phyloP scores from a whole-genome alignment of 75 land plant genomes.

The Selaginella moellendorffii region DNA sequence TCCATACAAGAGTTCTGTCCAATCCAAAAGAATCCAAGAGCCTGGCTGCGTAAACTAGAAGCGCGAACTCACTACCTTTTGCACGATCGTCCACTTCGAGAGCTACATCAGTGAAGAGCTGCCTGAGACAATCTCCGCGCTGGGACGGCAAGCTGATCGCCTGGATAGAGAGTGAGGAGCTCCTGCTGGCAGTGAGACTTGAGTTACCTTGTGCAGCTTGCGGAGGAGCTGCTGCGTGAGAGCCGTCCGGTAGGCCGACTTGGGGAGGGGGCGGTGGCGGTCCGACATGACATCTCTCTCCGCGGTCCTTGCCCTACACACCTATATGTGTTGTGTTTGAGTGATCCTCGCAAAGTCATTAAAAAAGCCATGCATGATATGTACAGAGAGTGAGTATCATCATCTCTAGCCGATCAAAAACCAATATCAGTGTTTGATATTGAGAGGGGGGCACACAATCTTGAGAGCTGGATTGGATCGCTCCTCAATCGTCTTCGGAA shows the following conservation, averaged over 20 bases:
- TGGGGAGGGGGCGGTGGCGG: too few relatives aligned
- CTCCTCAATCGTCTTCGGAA: neutral
- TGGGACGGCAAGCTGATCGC: slow-evolving; percentile 60
- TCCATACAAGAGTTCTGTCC: neutral
- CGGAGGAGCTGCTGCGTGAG: slow-evolving; percentile 16
- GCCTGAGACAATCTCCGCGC: slow-evolving; percentile 46
- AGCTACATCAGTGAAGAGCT: slow-evolving; percentile 85
- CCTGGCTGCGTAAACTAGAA: too few relatives aligned
- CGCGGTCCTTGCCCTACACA: too few relatives aligned
- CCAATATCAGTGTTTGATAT: too few relatives aligned
- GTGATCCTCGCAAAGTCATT: too few relatives aligned
- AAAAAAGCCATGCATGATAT: too few relatives aligned
- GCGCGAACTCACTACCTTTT: slow-evolving; percentile 40
- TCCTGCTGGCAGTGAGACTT: neutral
- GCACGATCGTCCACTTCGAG: slow-evolving; percentile 81
- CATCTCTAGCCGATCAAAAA: too few relatives aligned
- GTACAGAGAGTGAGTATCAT: too few relatives aligned
- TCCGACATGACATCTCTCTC: too few relatives aligned
- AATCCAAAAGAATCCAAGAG: neutral
- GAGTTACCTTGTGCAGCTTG: slow-evolving; percentile 23
- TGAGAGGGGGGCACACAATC: too few relatives aligned
- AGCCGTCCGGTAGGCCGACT: slow-evolving; percentile 15
- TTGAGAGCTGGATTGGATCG: too few relatives aligned
- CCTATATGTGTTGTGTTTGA: too few relatives aligned
- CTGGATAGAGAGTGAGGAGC: slow-evolving; percentile 23